Conservation (phyloP, 257 asterid species). For the Cruciata laevipes region DNA sequence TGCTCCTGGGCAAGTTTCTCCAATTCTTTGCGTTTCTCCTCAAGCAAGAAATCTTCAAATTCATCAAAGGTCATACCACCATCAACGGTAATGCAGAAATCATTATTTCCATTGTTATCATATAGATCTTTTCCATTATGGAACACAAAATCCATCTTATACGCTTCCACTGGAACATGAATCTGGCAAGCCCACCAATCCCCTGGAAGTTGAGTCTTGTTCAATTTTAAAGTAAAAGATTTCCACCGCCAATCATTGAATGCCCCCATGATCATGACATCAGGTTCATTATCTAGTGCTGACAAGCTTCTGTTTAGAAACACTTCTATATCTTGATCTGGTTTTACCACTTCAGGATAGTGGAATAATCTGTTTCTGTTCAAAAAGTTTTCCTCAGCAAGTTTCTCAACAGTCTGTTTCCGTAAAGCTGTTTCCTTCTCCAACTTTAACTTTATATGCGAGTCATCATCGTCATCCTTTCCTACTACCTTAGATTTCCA, state of each 20-base stretch:
- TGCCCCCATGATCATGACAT: conserved; percentile 78
- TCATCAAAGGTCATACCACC: conserved; percentile 69
- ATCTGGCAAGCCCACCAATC: conserved; percentile 95
- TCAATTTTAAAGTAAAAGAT: conserved; percentile 61
- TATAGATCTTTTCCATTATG: conserved; percentile 72
- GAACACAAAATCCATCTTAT: conserved; percentile 83
- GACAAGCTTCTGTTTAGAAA: conserved; percentile 74
- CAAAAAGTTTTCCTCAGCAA: conserved; percentile 56
- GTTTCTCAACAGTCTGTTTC: conserved; percentile 45
- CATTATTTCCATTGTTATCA: conserved; percentile 70
- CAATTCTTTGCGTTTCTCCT: conserved; percentile 74
- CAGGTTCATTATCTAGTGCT: conserved; percentile 59
- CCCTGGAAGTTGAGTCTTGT: conserved; percentile 55
- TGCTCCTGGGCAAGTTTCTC: conserved; percentile 55
- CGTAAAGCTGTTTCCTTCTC: conserved; percentile 51
- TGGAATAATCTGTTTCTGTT: conserved; percentile 61
- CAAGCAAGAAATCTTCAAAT: conserved; percentile 86
- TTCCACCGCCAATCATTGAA: conserved; percentile 89
- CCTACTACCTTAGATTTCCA: conserved; percentile 23
- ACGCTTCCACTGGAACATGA: conserved; percentile 89
- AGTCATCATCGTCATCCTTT: conserved; percentile 26
- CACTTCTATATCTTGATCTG: conserved; percentile 68
- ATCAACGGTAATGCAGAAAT: conserved; percentile 67
- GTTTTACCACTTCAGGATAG: conserved; percentile 66
- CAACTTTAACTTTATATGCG: conserved; percentile 42